Evolutionary conservation across 441 rosid genomes (phyloP), one percentile per base, ranked within the genome.

Genomic region (Dalechampia spathulata): DNA sequence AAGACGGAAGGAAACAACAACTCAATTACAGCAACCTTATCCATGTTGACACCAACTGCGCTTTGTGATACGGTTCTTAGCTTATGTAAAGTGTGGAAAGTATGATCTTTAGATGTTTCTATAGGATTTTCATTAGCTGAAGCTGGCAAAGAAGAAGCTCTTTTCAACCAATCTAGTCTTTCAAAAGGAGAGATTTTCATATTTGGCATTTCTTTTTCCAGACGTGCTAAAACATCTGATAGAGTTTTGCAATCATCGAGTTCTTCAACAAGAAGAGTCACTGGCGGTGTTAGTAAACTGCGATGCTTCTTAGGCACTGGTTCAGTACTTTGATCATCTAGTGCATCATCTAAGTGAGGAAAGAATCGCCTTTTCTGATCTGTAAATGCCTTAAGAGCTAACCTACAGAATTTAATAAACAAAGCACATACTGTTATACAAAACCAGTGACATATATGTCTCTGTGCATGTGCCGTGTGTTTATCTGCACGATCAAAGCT

Each of bases 351-450:
- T 61, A 84, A 79, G 72, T 82, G 95, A 55, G 95, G 87, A 23
- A 89, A 90, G 61, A 79, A 90, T 12, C 85, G 74, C 69, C 78
- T 79, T 61, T 86, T 86, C 72, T 90, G 97, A 76, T 86, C 93
- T 6, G 83, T 81, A 75, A 90, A 90, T 14, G 97, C 93, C 75
- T 84, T 86, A 52, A 90, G 88, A 68, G 97, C 95, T 70, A 90
- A 78, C 78, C 96, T 86, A 68, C 4, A 57, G 30, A 38, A 15
- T 49, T 60, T 6, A 19, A 57, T 4, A 43, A 7, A 41, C 30
- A 16, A 2, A n/a, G 46, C 28, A 43, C 40, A 26, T 0, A 19
- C 6, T 17, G 15, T 16, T n/a, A 19, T 1, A 14, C 19, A 47
- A 25, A 16, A 47, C 28, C 37, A 9, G 11, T 12, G 11, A 28